Evolutionary conservation across 805 yeast genomes (phyloP).

Genomic region (Wickerhamiella lipophila): DNA sequence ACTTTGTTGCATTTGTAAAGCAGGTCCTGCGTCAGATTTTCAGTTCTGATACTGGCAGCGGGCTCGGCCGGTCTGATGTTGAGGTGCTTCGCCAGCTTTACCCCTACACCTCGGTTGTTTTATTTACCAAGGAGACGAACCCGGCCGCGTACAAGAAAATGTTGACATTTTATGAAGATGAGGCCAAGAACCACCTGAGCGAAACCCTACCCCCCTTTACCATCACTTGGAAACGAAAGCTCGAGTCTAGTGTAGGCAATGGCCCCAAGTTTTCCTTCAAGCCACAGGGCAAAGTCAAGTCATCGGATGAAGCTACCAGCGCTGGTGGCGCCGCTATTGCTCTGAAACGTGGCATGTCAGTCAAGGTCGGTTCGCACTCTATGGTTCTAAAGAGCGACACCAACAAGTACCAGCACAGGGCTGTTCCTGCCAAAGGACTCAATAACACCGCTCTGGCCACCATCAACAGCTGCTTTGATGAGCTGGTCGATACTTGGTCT

Average conservation of each 20-base stretch:
- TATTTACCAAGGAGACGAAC: slow-evolving; percentile 50
- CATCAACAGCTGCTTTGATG: slow-evolving; percentile 6
- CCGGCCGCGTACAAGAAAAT: slow-evolving; percentile 35
- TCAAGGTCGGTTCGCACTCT: background rate
- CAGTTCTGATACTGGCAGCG: slow-evolving; percentile 10
- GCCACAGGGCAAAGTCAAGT: background rate
- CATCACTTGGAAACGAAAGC: slow-evolving; percentile 22
- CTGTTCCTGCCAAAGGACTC: background rate
- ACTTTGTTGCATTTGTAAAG: slow-evolving; percentile 35
- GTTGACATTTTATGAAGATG: slow-evolving; percentile 32
- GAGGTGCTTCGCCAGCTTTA: slow-evolving; percentile 20
- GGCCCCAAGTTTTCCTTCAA: slow-evolving; percentile 1
- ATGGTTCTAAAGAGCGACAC: slow-evolving; percentile 1
- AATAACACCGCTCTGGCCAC: background rate
- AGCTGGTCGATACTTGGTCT: slow-evolving; percentile 10
- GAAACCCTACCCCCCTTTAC: slow-evolving; percentile 25
- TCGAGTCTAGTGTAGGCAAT: slow-evolving; percentile 9
- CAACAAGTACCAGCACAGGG: slow-evolving; percentile 8
- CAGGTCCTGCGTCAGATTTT: slow-evolving; percentile 29
- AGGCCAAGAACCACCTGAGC: slow-evolving; percentile 29
- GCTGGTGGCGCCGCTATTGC: background rate
- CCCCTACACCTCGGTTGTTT: slow-evolving; percentile 37
- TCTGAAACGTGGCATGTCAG: slow-evolving; percentile 9
- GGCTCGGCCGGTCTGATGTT: slow-evolving; percentile 19
- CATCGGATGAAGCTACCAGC: background rate